Base-by-base conservation (phyloP, 306 rosid genomes). In the Dryas drummondii region DNA sequence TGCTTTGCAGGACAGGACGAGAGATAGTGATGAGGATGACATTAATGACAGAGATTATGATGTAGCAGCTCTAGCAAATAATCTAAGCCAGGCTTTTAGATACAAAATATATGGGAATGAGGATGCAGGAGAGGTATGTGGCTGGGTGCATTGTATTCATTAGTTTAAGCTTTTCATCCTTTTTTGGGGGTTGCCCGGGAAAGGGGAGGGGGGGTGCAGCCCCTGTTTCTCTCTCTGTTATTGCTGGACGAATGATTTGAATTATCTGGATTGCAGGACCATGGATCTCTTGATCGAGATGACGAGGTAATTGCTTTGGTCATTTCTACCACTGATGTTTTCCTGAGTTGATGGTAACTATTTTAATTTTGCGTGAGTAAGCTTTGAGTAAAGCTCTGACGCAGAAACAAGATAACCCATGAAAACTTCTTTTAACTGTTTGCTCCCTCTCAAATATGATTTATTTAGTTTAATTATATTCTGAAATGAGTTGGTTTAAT, bases 1-100 rank as follows among this genome's bases (percentile, higher is more conserved):
- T 79, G 93, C 98, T 68, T 86, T 96, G 81, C 99, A 91, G 74
- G 99, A 94, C 77, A 88, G 97, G 89, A 87, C 86, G 71, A 94
- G 99, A 82, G 97, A 94, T 70, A 92, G 99, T 78, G 97, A 94
- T 67, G 97, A 92, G 1, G 97, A 94, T 74, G 99, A 92, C 64
- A 87, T 91, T 83, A 90, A 86, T 79, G 96, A 89, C 77, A 90
- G 97, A 80, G 98, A 96, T 77, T 92, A 90, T 75, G 99, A 92
- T 74, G 97, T 92, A 75, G 85, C 97, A 67, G 96, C 97, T 76
- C 73, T 92, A 74, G 92, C 97, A n/a, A 92, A 89, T 89, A 96
- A 92, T 84, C 86, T 96, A 84, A 96, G 87, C 81, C 98, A 92
- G 85, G 98, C 98, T 55, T 92, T 92, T 50, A 86, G 94, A 82